Conservation (phyloP, 352 stramenopile species). For the Globisporangium paddicum region DNA sequence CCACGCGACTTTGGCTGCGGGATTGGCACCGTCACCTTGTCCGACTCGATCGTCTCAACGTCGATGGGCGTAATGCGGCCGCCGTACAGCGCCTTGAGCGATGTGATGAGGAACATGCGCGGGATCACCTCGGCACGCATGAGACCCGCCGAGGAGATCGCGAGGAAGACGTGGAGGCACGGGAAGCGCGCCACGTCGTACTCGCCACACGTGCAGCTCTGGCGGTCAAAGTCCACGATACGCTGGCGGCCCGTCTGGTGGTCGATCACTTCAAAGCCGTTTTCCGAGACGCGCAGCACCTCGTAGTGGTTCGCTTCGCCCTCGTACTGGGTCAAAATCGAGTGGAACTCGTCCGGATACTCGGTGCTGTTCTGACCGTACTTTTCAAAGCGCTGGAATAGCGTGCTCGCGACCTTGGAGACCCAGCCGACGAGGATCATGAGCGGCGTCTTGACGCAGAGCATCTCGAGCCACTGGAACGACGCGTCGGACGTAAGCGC, state of each 20-base stretch:
- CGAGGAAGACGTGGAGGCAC: constrained; percentile 76
- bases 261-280: constrained; percentile 75
- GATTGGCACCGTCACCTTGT: constrained; percentile 53
- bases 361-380: constrained; percentile 72
- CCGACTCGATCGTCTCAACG: constrained; percentile 56
- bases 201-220: constrained; percentile 72
- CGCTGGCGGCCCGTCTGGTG: constrained; percentile 53
- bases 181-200: constrained; percentile 71
- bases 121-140: constrained; percentile 68
- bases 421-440: constrained; percentile 83
- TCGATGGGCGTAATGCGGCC: constrained; percentile 78
- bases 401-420: constrained; percentile 65
- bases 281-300: constrained; percentile 62
- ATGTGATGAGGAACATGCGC: constrained; percentile 77
- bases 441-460: constrained; percentile 60
- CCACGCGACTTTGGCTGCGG: constrained; percentile 51
- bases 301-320: constrained; percentile 48
- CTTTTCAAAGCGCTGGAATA: constrained; percentile 71
- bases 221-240: constrained; percentile 72
- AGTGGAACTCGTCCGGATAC: constrained; percentile 72
- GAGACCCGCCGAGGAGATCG: constrained; percentile 57
- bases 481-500: constrained; percentile 19
- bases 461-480: constrained; percentile 59
- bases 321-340: constrained; percentile 61
- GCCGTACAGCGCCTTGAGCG: constrained; percentile 64